Base-by-base conservation (phyloP, 2,329 filamentous ascomycete species). In the Pseudocercospora cruenta region DNA sequence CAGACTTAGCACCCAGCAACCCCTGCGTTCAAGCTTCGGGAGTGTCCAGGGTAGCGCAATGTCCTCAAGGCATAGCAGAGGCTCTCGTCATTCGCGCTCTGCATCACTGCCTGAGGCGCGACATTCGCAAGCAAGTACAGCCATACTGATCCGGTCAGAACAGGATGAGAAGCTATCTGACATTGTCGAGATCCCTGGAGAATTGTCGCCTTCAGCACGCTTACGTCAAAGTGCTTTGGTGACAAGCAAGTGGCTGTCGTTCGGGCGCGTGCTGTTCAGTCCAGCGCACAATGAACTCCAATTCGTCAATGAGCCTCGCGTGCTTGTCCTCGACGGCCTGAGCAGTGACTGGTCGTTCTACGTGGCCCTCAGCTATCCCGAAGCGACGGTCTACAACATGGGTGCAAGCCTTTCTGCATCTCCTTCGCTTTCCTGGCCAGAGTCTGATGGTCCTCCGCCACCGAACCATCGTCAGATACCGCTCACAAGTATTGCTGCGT, bases 291-390 rank as follows among this genome's bases (percentile, higher is more conserved):
- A 92, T 54, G 89, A 92, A 70, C 83, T 94, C 22, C 80, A 86
- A 45, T 81, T 86, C 19, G 80, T 84, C 0, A 83, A 75, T 77
- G 79, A 90, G 84, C 80, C 86, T 80, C 62, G 90, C 82, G 87
- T 95, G 26, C 83, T 95, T 3, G 90, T 95, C 19, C 85, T 95
- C 64, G 92, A 95, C 79, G 92, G 92, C 4, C 87, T 95, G 31
- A 92, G 92, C n/a, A 94, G 93, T 74, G 92, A 95, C 75, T 95
- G 92, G 92, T 94, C 91, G 0, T 94, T 92, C 77, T 94, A 93
- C 72, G 91, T 91, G 21, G 91, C 92, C 6, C 88, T 94, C 74
- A 93, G 91, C 0, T 94, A 94, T 70, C 90, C 90, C 0, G 83
- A 84, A 0, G 90, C 90, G 0, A 90, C 87, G 1, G 90, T 95